Percentiles rank a stretch among this genome's conserved stretches.
phyloP scores from a whole-genome alignment of 2,329 filamentous ascomycete genomes.

The Cytospora leucostoma region DNA sequence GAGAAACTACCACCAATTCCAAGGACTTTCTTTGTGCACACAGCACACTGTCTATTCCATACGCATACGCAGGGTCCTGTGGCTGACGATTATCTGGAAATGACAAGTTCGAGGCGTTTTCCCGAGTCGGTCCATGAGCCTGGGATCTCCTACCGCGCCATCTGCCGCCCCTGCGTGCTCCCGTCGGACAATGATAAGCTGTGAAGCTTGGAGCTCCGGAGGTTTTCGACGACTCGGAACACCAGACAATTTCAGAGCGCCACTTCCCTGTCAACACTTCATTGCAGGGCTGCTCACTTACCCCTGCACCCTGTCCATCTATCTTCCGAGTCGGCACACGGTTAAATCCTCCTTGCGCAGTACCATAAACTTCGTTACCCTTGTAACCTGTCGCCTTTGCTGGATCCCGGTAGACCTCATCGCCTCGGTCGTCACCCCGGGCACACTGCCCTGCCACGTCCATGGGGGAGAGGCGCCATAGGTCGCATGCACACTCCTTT shows the following conservation, averaged over 20 bases:
- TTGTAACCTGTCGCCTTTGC: neutral
- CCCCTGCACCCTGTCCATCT: slow-evolving; percentile 11
- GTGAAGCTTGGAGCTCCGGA: slow-evolving; percentile 21
- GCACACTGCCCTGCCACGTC: neutral
- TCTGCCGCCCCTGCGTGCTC: slow-evolving; percentile 12
- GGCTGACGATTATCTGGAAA: neutral
- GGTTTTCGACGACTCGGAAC: slow-evolving; percentile 26
- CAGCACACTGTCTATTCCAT: neutral
- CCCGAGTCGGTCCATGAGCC: neutral
- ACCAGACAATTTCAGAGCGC: slow-evolving; percentile 20
- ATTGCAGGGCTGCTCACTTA: slow-evolving; percentile 6
- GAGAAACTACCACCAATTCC: no score
- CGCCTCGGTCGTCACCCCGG: neutral
- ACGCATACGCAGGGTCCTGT: neutral
- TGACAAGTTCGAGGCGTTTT: neutral
- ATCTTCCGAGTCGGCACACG: slow-evolving; percentile 23
- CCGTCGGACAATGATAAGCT: slow-evolving; percentile 8
- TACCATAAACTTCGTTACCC: neutral
- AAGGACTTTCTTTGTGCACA: no score
- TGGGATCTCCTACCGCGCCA: slow-evolving; percentile 12
- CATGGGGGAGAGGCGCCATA: neutral
- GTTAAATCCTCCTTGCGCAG: slow-evolving; percentile 16
- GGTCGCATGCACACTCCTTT: slow-evolving; percentile 8
- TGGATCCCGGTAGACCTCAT: slow-evolving; percentile 1
- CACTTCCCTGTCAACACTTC: slow-evolving; percentile 22